These are phyloP conservation scores for Dioszegia crocea DNA, from an alignment of 768 basidiomycete genomes.

Conservation along the genomic window DNA sequence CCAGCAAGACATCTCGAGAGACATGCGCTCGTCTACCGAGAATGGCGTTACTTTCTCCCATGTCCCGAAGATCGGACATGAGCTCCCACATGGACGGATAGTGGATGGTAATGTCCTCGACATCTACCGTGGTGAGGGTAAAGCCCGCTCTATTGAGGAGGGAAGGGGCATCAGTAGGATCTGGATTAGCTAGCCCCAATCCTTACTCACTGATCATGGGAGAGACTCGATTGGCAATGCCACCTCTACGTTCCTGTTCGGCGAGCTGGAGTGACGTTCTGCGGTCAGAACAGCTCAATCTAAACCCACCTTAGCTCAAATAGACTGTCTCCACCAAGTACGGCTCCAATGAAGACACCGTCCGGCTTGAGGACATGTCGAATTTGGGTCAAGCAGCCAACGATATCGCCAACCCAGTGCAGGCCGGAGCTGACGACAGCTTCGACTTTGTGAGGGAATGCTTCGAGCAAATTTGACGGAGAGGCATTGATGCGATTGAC, in stretches of 20 bases:
- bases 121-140: slow-evolving; percentile 86
- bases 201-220: slow-evolving; percentile 82
- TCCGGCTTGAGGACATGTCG: slow-evolving; percentile 78
- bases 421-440: slow-evolving; percentile 86
- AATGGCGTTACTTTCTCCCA: slow-evolving; percentile 94
- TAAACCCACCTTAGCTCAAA: slow-evolving; percentile 74
- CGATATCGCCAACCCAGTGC: slow-evolving; percentile 97
- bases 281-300: neutral
- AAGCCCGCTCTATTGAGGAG: slow-evolving; percentile 90
- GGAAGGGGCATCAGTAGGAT: slow-evolving; percentile 87
- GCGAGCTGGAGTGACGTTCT: slow-evolving; percentile 92
- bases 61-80: slow-evolving; percentile 83
- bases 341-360: slow-evolving; percentile 88
- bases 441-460: slow-evolving; percentile 61
- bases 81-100: slow-evolving; percentile 98
- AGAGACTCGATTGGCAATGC: slow-evolving; percentile 91
- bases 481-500: slow-evolving; percentile 74
- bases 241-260: slow-evolving; percentile 88
- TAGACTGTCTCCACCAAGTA: slow-evolving; percentile 92
- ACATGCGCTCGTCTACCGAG: slow-evolving; percentile 70
- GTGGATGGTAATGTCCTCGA: slow-evolving; percentile 81
- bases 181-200: slow-evolving; percentile 52
- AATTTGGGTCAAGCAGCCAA: slow-evolving; percentile 86
- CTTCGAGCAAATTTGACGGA: slow-evolving; percentile 63
- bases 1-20: slow-evolving; percentile 79